phyloP scores from a whole-genome alignment of 2,329 filamentous ascomycete species.

The Aspergillus niger region DNA sequence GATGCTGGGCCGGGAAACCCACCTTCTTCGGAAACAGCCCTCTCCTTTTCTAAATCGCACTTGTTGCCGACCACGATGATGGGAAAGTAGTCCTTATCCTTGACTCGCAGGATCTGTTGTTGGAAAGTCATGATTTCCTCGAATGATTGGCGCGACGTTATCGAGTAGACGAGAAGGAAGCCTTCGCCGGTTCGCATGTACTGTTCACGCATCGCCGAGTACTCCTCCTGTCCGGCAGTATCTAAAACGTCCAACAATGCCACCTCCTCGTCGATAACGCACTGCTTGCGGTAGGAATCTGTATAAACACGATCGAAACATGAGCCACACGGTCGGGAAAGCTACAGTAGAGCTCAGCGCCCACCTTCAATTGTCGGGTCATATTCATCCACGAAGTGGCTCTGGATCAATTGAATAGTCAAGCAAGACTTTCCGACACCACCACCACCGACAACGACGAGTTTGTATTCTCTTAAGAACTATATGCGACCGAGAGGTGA shows the following conservation, averaged over 20 bases:
- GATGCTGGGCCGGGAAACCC: constrained; percentile 37
- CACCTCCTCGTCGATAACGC: constrained; percentile 96
- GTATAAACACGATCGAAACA: constrained; percentile 12
- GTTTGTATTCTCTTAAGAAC: constrained; percentile 90
- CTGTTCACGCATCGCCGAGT: constrained; percentile 98
- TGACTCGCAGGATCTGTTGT: constrained; percentile 96
- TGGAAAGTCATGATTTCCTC: constrained; percentile 99
- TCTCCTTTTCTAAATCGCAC: constrained; percentile 92
- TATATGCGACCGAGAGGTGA: constrained; percentile 39
- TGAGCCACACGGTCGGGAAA: constrained; percentile 20
- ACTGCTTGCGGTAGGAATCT: constrained; percentile 99
- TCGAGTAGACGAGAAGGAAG: constrained; percentile 96
- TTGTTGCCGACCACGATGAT: constrained; percentile 99
- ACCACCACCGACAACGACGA: constrained; percentile 96
- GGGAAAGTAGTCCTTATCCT: constrained; percentile 99
- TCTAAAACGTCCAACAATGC: constrained; percentile 97
- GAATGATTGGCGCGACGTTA: constrained; percentile 94
- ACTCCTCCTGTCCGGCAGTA: constrained; percentile 97
- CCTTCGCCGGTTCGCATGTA: constrained; percentile 99
- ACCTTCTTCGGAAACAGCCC: constrained; percentile 92
- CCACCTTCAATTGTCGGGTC: constrained; percentile 96
- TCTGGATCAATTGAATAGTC: constrained; percentile 94
- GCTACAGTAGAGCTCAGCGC: constrained; percentile 26
- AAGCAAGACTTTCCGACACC: constrained; percentile 99
- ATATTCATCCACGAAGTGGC: constrained; percentile 99